phyloP scores from a whole-genome alignment of 179 eudicot species.

The Spinacia oleracea region DNA sequence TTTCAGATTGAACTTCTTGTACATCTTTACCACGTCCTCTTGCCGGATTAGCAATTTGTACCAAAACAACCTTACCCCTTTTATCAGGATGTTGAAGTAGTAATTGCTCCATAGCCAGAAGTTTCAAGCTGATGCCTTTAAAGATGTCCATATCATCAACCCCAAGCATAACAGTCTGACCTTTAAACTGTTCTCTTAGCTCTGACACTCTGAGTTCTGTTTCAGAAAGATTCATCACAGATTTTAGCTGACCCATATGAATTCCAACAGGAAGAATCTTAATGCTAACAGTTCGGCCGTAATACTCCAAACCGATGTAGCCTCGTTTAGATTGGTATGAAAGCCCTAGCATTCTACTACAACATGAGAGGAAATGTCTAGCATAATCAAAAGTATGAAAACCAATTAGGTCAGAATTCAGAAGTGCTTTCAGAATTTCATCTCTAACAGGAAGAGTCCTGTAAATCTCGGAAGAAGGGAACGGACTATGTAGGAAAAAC shows the following conservation, averaged over 20 bases:
- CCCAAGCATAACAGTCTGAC: slow-evolving; percentile 73
- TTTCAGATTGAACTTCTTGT: slow-evolving; percentile 70
- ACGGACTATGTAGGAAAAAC: slow-evolving; percentile 85
- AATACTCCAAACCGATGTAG: slow-evolving; percentile 83
- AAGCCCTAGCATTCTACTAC: slow-evolving; percentile 87
- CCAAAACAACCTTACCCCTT: slow-evolving; percentile 70
- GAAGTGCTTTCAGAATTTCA: slow-evolving; percentile 68
- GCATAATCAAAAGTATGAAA: slow-evolving; percentile 93
- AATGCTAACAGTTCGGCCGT: slow-evolving; percentile 86
- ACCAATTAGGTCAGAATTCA: slow-evolving; percentile 82
- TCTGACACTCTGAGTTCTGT: slow-evolving; percentile 63
- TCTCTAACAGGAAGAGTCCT: slow-evolving; percentile 77
- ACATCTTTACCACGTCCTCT: slow-evolving; percentile 91
- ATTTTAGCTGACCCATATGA: slow-evolving; percentile 79
- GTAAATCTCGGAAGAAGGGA: slow-evolving; percentile 84
- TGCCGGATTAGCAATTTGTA: slow-evolving; percentile 90
- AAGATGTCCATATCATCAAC: slow-evolving; percentile 97
- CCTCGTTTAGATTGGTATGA: slow-evolving; percentile 90
- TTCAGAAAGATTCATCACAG: slow-evolving; percentile 69
- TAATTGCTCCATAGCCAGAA: slow-evolving; percentile 81
- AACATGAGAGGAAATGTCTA: slow-evolving; percentile 86
- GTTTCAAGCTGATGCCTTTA: slow-evolving; percentile 84
- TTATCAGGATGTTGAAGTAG: slow-evolving; percentile 72
- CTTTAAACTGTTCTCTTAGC: slow-evolving; percentile 48
- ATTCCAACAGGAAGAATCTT: slow-evolving; percentile 92